Evolutionary conservation across 2,329 filamentous ascomycete species (phyloP), one percentile per base, ranked within the genome.

Genomic region (Lasiodiplodia theobromae): DNA sequence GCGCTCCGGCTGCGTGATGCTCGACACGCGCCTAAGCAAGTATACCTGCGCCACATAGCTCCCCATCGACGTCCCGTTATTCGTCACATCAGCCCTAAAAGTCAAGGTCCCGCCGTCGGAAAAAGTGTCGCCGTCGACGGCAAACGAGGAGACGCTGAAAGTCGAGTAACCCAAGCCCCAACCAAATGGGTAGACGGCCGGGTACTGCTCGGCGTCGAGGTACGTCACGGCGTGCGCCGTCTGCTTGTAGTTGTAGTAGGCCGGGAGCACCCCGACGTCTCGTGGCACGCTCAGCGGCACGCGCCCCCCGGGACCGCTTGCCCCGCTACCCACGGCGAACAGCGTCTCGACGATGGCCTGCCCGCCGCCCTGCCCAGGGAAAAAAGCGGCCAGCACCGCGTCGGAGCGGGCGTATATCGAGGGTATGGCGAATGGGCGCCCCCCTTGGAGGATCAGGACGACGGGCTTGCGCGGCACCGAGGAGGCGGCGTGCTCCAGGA

Each of bases 261-360:
- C 94, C 0, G 97, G 81, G 0, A 93, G 92, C 76, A 97, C 93
- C 25, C 86, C 82, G 0, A 90, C 83, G 0, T 84, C 84, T 73
- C 89, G 89, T 10, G 92, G 92, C 56, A 97, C 91, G 0, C 93
- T 97, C 80, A 96, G 97, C 0, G 94, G 94, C 2, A 97, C 82
- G 68, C 92, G 90, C 18, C 94, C 94, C 60, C 88, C 92, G 0
- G 90, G 90, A 28, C 28, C 28, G 28, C 28, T 28, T 5, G 4
- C 28, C 8, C 31, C 31, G 73, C 93, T 95, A 12, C 89, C 85
- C 23, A 90, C 86, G 5, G 94, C 94, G 69, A 94, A 93, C 2
- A 97, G 82, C 1, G 97, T 85, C 72, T 96, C 92, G 1, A 88
- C 87, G 4, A 97, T 84, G 0, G 94, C 92, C 69, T 92, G 91